These are phyloP conservation scores for Arthroderma sp. DNA, from an alignment of 2,329 filamentous ascomycete genomes.

Conservation along the genomic window DNA sequence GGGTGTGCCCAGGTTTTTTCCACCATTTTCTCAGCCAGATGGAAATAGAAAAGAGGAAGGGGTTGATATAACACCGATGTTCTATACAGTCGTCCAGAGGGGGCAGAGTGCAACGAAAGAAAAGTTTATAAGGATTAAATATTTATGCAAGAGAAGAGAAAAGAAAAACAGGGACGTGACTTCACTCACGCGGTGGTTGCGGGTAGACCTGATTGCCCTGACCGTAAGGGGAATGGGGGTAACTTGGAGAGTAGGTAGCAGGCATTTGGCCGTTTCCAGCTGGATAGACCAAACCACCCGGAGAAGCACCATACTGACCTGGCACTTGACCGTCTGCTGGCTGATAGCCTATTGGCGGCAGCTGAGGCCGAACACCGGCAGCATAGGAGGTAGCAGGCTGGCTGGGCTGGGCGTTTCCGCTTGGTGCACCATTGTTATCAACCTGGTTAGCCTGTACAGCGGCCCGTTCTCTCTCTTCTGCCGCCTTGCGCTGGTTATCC, in stretches of 20 bases:
- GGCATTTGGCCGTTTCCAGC: constrained; percentile 38
- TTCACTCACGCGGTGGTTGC: constrained; percentile 38
- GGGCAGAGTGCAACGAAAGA: constrained; percentile 5
- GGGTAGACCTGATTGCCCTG: constrained; percentile 39
- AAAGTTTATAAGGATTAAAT: background rate
- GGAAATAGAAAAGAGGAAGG: background rate
- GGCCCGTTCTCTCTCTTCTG: constrained; percentile 67
- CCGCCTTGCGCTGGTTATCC: constrained; percentile 75
- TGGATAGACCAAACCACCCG: constrained; percentile 39
- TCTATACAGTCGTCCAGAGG: background rate
- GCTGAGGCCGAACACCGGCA: constrained; percentile 47
- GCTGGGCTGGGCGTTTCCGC: constrained; percentile 23
- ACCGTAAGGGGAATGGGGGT: constrained; percentile 40
- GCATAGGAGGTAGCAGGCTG: constrained; percentile 33
- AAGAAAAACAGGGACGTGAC: constrained; percentile 17
- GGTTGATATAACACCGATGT: background rate
- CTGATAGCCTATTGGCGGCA: constrained; percentile 66
- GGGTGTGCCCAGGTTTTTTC: background rate
- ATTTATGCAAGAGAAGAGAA: background rate
- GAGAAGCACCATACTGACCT: constrained; percentile 51
- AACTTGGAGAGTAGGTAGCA: constrained; percentile 34
- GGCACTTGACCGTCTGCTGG: constrained; percentile 43
- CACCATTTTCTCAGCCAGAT: background rate
- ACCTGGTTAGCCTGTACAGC: constrained; percentile 43
- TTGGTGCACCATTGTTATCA: constrained; percentile 35